Base-by-base conservation (phyloP, 768 basidiomycete species). In the Suillus subaureus region DNA sequence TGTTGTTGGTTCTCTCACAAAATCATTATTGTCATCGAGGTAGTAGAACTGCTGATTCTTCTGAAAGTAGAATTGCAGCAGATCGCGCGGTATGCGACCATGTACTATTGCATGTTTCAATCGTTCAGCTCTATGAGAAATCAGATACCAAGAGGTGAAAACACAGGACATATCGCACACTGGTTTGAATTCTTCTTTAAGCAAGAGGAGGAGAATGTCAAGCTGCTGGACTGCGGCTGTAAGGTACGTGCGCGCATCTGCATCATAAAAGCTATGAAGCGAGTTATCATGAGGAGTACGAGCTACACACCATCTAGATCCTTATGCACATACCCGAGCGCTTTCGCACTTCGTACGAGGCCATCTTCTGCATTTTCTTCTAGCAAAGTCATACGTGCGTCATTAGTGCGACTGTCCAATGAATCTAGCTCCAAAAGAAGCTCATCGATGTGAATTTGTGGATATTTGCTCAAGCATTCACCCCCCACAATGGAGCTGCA, bases 11-110 rank as follows among this genome's bases (percentile, higher is more conserved):
- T 58, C 55, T 16, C 54, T 62, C 26, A 62, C 52, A 28, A 67
- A 37, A 23, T 42, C 51, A 49, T 23, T 11, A 45, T 66, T 42
- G 23, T 52, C 40, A 16, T 67, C 55, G 15, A 11, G 16, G 42
- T 61, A 61, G 23, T 61, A 67, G 56, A 40, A 62, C 21, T 43
- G 61, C 21, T 55, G 52, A 33, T 45, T 35, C 37, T 43, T 40
- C 37, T 35, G 56, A 56, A 67, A 67, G 47, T 67, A 60, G 39
- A 66, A 67, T 6, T 18, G 28, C 21, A 67, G 57, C 5, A 68
- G 58, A 21, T 71, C 70, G 26, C 40, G 68, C 8, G 70, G 70
- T 23, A 71, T 66, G 39, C 69, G 70, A 13, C 70, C 70, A 16
- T 71, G 61, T 6, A 28, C 31, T 8, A 61, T 28, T n/a, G 55